Conservation (phyloP, 192 early-diverging fungal genomes). For the Mortierella alpina region DNA sequence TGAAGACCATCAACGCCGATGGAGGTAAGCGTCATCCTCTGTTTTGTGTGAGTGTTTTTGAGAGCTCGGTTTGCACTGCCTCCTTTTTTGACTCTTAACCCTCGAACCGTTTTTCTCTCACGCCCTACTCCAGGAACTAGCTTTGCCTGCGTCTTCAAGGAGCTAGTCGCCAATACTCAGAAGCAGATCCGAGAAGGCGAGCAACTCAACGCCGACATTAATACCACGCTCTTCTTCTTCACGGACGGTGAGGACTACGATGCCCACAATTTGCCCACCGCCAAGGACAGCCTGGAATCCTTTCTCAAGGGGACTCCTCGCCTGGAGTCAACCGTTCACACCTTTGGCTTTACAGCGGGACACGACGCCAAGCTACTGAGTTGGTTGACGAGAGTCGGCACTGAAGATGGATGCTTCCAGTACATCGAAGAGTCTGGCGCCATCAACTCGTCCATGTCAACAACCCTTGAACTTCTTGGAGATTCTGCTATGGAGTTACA, state of each 20-base stretch:
- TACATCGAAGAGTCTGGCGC: constrained; percentile 39
- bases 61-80: background rate
- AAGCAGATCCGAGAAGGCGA: background rate
- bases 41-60: background rate
- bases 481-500: constrained; percentile 16
- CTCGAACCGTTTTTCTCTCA: background rate
- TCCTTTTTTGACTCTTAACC: background rate
- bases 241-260: constrained; percentile 48
- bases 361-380: constrained; percentile 55
- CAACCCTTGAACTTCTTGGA: constrained; percentile 41
- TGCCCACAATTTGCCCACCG: background rate
- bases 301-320: constrained; percentile 15
- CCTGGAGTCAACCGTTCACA: constrained; percentile 44
- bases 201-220: constrained; percentile 12
- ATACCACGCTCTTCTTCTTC: constrained; percentile 53
- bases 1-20: constrained; percentile 16
- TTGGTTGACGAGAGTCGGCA: constrained; percentile 55
- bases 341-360: constrained; percentile 48
- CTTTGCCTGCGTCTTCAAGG: constrained; percentile 43
- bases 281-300: constrained; percentile 7
- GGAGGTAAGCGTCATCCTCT: constrained; percentile 45
- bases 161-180: constrained; percentile 12
- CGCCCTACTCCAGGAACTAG: constrained; percentile 32
- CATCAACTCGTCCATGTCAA: constrained; percentile 45
- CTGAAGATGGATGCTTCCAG: constrained; percentile 56